These are phyloP conservation scores for Kodamaea sagamina DNA, from an alignment of 805 yeast species.

Conservation along the genomic window DNA sequence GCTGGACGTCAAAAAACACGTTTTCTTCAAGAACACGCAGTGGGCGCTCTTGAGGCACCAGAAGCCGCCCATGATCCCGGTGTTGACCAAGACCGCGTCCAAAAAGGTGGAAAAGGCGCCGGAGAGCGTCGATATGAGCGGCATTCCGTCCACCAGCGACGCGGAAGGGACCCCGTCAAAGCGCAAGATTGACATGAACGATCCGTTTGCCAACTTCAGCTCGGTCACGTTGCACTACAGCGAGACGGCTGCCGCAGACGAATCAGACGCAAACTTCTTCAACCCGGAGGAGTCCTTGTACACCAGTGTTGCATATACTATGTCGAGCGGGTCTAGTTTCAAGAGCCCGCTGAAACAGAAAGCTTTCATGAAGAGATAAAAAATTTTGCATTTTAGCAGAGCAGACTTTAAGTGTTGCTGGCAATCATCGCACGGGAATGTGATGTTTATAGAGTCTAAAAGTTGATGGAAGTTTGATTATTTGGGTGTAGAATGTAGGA, in stretches of 20 bases:
- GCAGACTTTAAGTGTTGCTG: neutral
- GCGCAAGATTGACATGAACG: slow-evolving; percentile 42
- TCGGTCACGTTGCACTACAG: slow-evolving; percentile 84
- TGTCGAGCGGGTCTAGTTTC: slow-evolving; percentile 32
- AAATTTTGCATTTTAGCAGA: too few species aligned
- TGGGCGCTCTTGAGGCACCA: slow-evolving; percentile 95
- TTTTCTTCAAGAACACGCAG: slow-evolving; percentile 86
- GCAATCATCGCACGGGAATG: slow-evolving; percentile 5
- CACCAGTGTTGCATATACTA: slow-evolving; percentile 59
- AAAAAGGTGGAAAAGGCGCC: slow-evolving; percentile 15
- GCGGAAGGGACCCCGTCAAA: slow-evolving; percentile 14
- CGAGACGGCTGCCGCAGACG: slow-evolving; percentile 47
- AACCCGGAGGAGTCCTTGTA: slow-evolving; percentile 42
- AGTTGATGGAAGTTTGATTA: neutral
- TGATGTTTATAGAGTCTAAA: slow-evolving; percentile 3
- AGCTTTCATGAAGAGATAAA: slow-evolving; percentile 20
- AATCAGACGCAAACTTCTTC: slow-evolving; percentile 36
- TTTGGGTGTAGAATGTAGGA: neutral
- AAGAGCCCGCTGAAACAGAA: slow-evolving; percentile 25
- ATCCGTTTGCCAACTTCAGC: slow-evolving; percentile 83
- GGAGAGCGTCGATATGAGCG: slow-evolving; percentile 17
- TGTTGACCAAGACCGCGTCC: slow-evolving; percentile 43
- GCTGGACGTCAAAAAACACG: slow-evolving; percentile 87
- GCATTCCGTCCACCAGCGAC: neutral
- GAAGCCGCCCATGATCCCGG: slow-evolving; percentile 95